These are phyloP conservation scores for Yamadazyma sp. DNA, from an alignment of 1,139 yeast species.

Conservation along the genomic window DNA sequence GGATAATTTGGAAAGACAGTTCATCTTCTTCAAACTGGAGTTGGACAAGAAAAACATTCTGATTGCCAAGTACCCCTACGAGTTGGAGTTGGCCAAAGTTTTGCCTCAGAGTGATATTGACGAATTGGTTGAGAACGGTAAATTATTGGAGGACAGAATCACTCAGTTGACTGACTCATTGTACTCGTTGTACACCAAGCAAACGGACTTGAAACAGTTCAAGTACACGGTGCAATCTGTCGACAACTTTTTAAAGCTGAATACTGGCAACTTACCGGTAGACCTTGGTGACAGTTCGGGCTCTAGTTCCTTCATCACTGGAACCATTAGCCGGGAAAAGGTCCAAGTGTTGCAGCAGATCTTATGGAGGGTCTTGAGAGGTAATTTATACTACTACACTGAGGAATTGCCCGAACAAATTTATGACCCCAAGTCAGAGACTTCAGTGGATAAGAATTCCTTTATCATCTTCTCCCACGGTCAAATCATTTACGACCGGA, in stretches of 20 bases:
- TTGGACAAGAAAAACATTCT: constrained; percentile 50
- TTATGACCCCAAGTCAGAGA: constrained; percentile 36
- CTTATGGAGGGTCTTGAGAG: constrained; percentile 90
- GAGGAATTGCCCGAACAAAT: constrained; percentile 58
- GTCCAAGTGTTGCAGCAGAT: constrained; percentile 76
- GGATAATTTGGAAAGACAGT: constrained; percentile 69
- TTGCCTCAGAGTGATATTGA: constrained; percentile 69
- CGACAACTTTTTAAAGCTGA: constrained; percentile 58
- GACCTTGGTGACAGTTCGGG: constrained; percentile 15
- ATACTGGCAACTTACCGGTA: constrained; percentile 22
- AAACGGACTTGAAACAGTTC: constrained; percentile 38
- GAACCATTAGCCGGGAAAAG: constrained; percentile 76
- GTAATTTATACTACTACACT: constrained; percentile 77
- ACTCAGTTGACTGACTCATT: constrained; percentile 39
- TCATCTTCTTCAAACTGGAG: constrained; percentile 49
- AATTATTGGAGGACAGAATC: constrained; percentile 47
- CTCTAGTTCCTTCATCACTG: constrained; percentile 60
- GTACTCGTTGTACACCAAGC: constrained; percentile 33
- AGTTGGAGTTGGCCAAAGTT: constrained; percentile 33
- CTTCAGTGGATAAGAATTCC: constrained; percentile 36
- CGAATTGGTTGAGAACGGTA: constrained; percentile 67
- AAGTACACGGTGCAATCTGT: constrained; percentile 55
- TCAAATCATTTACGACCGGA: constrained; percentile 37
- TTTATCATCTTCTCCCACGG: constrained; percentile 51
- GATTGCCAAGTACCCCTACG: constrained; percentile 45